Percentiles rank a stretch among this genome's conserved stretches.
These are phyloP conservation scores for Cercospora janseana DNA, from an alignment of 2,329 filamentous ascomycete genomes.

Conservation along the genomic window DNA sequence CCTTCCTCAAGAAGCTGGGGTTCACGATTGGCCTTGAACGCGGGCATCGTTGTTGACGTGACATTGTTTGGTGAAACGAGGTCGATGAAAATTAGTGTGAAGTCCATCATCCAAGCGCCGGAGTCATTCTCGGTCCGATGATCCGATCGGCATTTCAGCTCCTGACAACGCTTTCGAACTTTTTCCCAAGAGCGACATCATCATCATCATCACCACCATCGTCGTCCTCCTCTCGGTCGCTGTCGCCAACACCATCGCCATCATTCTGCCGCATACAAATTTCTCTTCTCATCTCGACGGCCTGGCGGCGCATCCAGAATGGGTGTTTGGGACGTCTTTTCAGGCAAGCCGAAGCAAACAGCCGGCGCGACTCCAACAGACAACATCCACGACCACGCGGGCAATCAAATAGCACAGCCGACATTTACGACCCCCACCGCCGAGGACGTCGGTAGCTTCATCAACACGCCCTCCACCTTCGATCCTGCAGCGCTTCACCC, in stretches of 20 bases:
- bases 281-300: slow-evolving; percentile 18
- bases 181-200: slow-evolving; percentile 10
- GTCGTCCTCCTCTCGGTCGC: slow-evolving; percentile 8
- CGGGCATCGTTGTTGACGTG: neutral
- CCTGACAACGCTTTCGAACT: slow-evolving; percentile 6
- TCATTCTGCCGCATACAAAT: neutral
- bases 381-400: slow-evolving; percentile 40
- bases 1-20: slow-evolving; percentile 17
- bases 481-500: slow-evolving; percentile 90
- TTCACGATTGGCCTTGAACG: neutral
- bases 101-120: neutral
- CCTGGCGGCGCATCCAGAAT: slow-evolving; percentile 38
- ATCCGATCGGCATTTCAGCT: slow-evolving; percentile 5
- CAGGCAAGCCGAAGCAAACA: slow-evolving; percentile 50
- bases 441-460: slow-evolving; percentile 79
- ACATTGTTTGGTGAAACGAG: neutral
- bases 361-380: slow-evolving; percentile 46
- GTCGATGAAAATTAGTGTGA: neutral
- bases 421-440: slow-evolving; percentile 60
- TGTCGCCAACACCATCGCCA: slow-evolving; percentile 7
- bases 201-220: too few species aligned
- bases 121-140: slow-evolving; percentile 2
- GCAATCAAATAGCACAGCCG: slow-evolving; percentile 31
- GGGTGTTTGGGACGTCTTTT: slow-evolving; percentile 61
- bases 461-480: slow-evolving; percentile 69